Percentiles rank a stretch among this genome's conserved stretches.
These are phyloP conservation scores for Candida orba DNA, from an alignment of 805 yeast species.

Conservation along the genomic window DNA sequence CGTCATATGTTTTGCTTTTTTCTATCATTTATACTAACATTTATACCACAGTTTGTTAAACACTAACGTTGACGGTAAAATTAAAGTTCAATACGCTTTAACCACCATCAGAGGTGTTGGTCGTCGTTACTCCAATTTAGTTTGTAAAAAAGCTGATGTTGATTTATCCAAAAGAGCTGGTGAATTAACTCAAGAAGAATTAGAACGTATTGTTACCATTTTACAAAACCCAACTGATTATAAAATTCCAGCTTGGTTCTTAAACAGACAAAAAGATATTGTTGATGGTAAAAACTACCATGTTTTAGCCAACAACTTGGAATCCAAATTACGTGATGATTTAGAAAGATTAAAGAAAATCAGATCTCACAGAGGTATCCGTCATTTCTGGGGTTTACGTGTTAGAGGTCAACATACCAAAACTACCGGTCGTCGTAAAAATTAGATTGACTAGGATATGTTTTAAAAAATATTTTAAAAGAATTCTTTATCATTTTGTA, in stretches of 20 bases:
- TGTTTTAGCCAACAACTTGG: constrained; percentile 97
- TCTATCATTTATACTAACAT: constrained; percentile 28
- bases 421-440: constrained; percentile 93
- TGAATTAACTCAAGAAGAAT: constrained; percentile 99
- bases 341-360: constrained; percentile 99
- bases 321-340: constrained; percentile 99
- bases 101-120: constrained; percentile 99
- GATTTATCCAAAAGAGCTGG: constrained; percentile 99
- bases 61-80: constrained; percentile 99
- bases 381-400: constrained; percentile 99
- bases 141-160: constrained; percentile 99
- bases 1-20: no score
- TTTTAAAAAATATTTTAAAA: constrained; percentile 1
- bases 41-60: constrained; percentile 75
- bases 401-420: constrained; percentile 99
- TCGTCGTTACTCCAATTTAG: constrained; percentile 99
- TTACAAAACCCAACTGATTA: constrained; percentile 99
- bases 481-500: constrained; percentile 3
- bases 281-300: constrained; percentile 99
- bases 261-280: constrained; percentile 98
- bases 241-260: constrained; percentile 99
- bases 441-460: constrained; percentile 3
- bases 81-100: constrained; percentile 99
- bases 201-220: constrained; percentile 99
- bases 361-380: constrained; percentile 99